phyloP scores from a whole-genome alignment of 495 filamentous ascomycete genomes.

The Sabuloglossum arenarium region DNA sequence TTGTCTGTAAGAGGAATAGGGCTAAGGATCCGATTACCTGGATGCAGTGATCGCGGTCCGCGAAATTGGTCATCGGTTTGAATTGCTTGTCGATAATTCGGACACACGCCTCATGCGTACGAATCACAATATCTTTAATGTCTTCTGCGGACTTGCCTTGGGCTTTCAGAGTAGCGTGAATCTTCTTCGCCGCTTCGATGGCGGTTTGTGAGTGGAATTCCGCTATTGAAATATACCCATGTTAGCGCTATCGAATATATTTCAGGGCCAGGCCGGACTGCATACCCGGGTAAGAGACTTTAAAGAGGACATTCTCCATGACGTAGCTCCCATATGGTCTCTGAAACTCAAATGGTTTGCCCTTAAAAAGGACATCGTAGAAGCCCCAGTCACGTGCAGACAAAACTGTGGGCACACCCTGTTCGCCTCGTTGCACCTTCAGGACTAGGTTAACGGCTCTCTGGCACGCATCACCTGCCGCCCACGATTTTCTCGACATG shows the following conservation, averaged over 20 bases:
- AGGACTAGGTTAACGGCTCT: constrained; percentile 84
- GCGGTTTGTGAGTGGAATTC: constrained; percentile 99
- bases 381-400: constrained; percentile 93
- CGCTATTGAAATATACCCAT: constrained; percentile 25
- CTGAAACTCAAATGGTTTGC: constrained; percentile 89
- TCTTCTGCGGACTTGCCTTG: constrained; percentile 84
- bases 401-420: constrained; percentile 77
- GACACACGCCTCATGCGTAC: constrained; percentile 94
- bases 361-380: constrained; percentile 95
- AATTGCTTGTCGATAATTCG: constrained; percentile 99
- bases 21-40: constrained; percentile 28
- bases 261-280: constrained; percentile 1
- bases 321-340: constrained; percentile 92
- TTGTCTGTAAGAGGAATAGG: neutral
- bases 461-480: constrained; percentile 93
- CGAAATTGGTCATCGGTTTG: constrained; percentile 99
- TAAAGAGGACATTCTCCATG: constrained; percentile 99
- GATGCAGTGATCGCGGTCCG: constrained; percentile 96
- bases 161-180: constrained; percentile 60
- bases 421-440: constrained; percentile 83
- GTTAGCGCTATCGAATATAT: constrained; percentile 4
- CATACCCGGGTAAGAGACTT: constrained; percentile 89
- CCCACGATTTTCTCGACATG: constrained; percentile 99
- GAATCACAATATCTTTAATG: constrained; percentile 80
- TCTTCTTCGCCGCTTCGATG: constrained; percentile 77